Percentiles rank a stretch among this genome's conserved stretches.
Evolutionary conservation across 106 monocot species (phyloP).

Genomic region (Phalaenopsis equestris): DNA sequence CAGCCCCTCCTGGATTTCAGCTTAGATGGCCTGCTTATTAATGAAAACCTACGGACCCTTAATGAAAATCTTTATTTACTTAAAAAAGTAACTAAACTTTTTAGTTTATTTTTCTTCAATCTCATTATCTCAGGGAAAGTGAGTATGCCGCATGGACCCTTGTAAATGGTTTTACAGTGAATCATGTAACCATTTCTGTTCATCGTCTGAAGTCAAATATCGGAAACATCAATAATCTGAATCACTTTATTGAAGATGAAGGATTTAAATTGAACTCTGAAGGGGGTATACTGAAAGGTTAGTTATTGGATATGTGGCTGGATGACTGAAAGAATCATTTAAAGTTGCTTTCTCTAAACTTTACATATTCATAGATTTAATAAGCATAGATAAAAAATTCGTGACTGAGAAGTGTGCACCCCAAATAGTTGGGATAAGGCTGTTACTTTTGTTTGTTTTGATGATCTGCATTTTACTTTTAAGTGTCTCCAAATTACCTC

Average conservation of each 20-base stretch:
- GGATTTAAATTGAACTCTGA: conserved; percentile 95
- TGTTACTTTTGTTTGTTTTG: not conserved
- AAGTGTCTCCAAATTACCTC: not conserved
- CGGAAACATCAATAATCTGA: conserved; percentile 61
- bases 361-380: not conserved
- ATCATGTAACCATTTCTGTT: conserved; percentile 94
- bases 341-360: not conserved
- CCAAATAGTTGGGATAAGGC: not conserved
- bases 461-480: not conserved
- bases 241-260: conserved; percentile 73
- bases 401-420: conserved; percentile 1
- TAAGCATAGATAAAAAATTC: not conserved
- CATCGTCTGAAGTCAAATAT: conserved; percentile 80
- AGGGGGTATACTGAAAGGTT: conserved; percentile 92
- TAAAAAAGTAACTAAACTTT: not conserved
- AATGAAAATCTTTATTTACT: not conserved
- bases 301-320: conserved; percentile 1
- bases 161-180: conserved; percentile 95
- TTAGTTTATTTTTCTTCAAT: not conserved
- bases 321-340: not conserved
- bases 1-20: not conserved
- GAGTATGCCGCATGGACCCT: conserved; percentile 99
- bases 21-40: not conserved
- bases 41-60: too few relatives aligned
- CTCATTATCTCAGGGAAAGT: conserved; percentile 61